A percentile compares a stretch with the other conserved stretches of the same genome.
These are phyloP conservation scores for Monascus purpureus DNA, from an alignment of 495 filamentous ascomycete genomes.

Conservation along the genomic window DNA sequence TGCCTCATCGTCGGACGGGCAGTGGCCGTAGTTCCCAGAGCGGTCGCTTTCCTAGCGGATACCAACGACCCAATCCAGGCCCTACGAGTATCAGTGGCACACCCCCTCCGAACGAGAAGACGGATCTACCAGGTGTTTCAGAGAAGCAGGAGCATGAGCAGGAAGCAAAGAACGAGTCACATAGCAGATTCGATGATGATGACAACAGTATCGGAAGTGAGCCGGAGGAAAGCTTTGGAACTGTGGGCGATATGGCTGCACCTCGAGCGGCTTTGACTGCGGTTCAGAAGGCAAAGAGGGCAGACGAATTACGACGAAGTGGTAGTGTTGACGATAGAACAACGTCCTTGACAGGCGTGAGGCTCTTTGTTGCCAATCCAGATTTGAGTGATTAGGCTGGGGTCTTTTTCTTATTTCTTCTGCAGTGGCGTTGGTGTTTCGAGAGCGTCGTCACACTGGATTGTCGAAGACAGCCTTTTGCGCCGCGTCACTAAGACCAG, in stretches of 20 bases:
- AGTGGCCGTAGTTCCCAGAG: conserved; percentile 72
- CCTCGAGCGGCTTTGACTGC: conserved; percentile 28
- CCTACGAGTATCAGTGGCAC: conserved; percentile 51
- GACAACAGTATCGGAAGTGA: conserved; percentile 36
- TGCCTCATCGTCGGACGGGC: conserved; percentile 58
- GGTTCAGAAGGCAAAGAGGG: conserved; percentile 52
- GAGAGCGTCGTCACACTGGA: background rate
- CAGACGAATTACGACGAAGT: conserved; percentile 63
- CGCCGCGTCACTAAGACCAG: no score
- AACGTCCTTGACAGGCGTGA: conserved; percentile 66
- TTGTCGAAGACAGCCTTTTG: no score
- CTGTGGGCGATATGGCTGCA: conserved; percentile 37
- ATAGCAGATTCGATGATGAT: conserved; percentile 7
- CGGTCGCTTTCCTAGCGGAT: conserved; percentile 41
- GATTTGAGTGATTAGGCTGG: conserved; percentile 50
- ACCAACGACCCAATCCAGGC: conserved; percentile 38
- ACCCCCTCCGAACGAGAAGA: conserved; percentile 45
- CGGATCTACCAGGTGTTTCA: conserved; percentile 32
- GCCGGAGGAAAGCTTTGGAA: conserved; percentile 41
- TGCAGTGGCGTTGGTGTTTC: background rate
- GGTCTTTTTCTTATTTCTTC: background rate
- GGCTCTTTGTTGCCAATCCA: conserved; percentile 90
- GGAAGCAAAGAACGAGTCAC: conserved; percentile 1
- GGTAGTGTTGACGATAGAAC: conserved; percentile 92
- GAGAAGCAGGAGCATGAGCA: conserved; percentile 32